A percentile compares a stretch with the other conserved stretches of the same genome.
These are phyloP conservation scores for Venturia oleaginea DNA, from an alignment of 2,329 filamentous ascomycete genomes.

Conservation along the genomic window DNA sequence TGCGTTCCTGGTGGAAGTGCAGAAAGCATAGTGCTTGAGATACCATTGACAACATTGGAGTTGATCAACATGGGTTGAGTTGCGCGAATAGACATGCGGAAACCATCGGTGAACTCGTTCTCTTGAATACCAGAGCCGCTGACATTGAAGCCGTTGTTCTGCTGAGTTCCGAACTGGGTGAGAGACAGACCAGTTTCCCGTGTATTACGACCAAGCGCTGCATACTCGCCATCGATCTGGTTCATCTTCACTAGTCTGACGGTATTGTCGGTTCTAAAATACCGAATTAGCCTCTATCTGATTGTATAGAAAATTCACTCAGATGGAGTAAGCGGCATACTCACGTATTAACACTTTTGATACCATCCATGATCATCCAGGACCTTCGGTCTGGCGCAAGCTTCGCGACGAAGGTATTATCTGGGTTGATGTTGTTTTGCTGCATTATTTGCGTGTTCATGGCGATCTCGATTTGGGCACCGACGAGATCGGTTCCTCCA, in stretches of 20 bases:
- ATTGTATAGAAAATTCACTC: neutral
- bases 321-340: neutral
- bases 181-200: slow-evolving; percentile 26
- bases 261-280: slow-evolving; percentile 26
- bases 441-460: slow-evolving; percentile 25
- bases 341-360: slow-evolving; percentile 27
- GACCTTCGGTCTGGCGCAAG: slow-evolving; percentile 28
- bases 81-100: slow-evolving; percentile 28
- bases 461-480: slow-evolving; percentile 27
- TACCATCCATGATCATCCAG: slow-evolving; percentile 30
- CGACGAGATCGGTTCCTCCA: slow-evolving; percentile 27
- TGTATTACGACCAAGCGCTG: slow-evolving; percentile 30
- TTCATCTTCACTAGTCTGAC: slow-evolving; percentile 28
- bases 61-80: slow-evolving; percentile 29
- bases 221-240: slow-evolving; percentile 29
- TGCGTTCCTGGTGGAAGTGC: slow-evolving; percentile 22
- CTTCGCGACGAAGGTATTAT: slow-evolving; percentile 29
- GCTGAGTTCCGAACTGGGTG: slow-evolving; percentile 24
- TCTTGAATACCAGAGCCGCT: slow-evolving; percentile 29
- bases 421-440: slow-evolving; percentile 23
- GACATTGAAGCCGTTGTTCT: slow-evolving; percentile 23
- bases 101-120: slow-evolving; percentile 30
- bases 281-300: neutral
- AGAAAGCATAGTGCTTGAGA: slow-evolving; percentile 26
- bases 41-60: slow-evolving; percentile 27